Conservation (phyloP, 306 rosid genomes). For the Hylodesmum podocarpum region DNA sequence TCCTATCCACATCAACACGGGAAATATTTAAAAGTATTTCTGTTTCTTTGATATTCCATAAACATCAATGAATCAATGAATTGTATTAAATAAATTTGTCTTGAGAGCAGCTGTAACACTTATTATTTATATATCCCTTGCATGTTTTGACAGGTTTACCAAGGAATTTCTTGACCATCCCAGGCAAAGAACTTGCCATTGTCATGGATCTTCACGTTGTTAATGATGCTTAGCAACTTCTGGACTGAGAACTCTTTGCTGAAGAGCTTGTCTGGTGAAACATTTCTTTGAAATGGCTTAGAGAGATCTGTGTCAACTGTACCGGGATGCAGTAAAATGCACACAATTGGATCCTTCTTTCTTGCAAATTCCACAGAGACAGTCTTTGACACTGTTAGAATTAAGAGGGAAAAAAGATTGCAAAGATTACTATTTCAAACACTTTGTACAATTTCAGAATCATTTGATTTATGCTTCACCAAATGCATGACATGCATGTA, state of each 20-base stretch:
- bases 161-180: slow-evolving; percentile 98
- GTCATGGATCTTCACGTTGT: slow-evolving; percentile 60
- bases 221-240: slow-evolving; percentile 68
- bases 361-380: slow-evolving; percentile 73
- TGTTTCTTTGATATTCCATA: not conserved
- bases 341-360: slow-evolving; percentile 74
- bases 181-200: slow-evolving; percentile 95
- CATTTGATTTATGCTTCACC: slow-evolving; percentile 1
- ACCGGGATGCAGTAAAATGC: slow-evolving; percentile 90
- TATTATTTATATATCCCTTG: slow-evolving; percentile 3
- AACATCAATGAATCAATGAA: slow-evolving; percentile 32
- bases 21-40: not conserved
- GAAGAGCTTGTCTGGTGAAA: slow-evolving; percentile 79
- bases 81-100: slow-evolving; percentile 19
- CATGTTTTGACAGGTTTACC: slow-evolving; percentile 46
- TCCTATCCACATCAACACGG: not conserved
- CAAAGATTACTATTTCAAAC: slow-evolving; percentile 9
- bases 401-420: not conserved
- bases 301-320: slow-evolving; percentile 98
- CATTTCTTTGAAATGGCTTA: slow-evolving; percentile 85
- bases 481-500: not conserved
- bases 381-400: slow-evolving; percentile 68
- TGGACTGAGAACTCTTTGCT: slow-evolving; percentile 76
- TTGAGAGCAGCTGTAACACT: not conserved
- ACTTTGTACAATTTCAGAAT: slow-evolving; percentile 13